phyloP scores from a whole-genome alignment of 805 yeast species.

The Isabelozyma heimii region DNA sequence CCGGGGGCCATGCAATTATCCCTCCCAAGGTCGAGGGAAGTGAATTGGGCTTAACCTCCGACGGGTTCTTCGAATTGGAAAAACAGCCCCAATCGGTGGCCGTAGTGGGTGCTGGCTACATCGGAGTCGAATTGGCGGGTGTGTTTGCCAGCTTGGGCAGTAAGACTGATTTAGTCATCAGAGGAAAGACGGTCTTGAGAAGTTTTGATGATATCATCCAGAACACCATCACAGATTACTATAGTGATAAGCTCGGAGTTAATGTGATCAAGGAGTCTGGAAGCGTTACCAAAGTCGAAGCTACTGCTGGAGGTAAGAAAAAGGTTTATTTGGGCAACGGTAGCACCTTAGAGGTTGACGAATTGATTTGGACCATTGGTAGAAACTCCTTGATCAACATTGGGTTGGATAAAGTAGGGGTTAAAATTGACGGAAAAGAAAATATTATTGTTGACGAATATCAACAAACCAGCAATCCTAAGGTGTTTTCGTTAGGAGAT shows the following conservation, averaged over 20 bases:
- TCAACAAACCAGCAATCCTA: slow-evolving; percentile 72
- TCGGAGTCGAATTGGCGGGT: slow-evolving; percentile 94
- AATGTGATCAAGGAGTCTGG: slow-evolving; percentile 68
- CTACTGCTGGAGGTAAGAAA: slow-evolving; percentile 29
- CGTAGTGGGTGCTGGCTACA: slow-evolving; percentile 96
- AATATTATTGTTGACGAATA: slow-evolving; percentile 81
- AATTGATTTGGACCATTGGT: slow-evolving; percentile 91
- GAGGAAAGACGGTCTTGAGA: slow-evolving; percentile 90
- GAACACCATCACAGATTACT: slow-evolving; percentile 73
- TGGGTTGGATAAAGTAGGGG: slow-evolving; percentile 74
- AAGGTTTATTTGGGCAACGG: slow-evolving; percentile 39
- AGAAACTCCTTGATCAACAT: slow-evolving; percentile 74
- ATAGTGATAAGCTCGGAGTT: slow-evolving; percentile 73
- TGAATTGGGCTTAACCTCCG: slow-evolving; percentile 81
- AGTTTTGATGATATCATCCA: slow-evolving; percentile 83
- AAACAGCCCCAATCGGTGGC: slow-evolving; percentile 90
- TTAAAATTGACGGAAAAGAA: slow-evolving; percentile 56
- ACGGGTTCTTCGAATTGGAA: slow-evolving; percentile 82
- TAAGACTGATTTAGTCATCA: slow-evolving; percentile 80
- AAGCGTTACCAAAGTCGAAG: slow-evolving; percentile 37
- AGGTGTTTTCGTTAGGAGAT: slow-evolving; percentile 87
- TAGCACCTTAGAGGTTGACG: slow-evolving; percentile 57
- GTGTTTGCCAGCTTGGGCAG: slow-evolving; percentile 86
- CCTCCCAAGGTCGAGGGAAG: slow-evolving; percentile 76
- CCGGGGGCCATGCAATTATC: slow-evolving; percentile 83